These are phyloP conservation scores for Trypanosoma melophagium DNA, from an alignment of 208 protist species.

Conservation along the genomic window DNA sequence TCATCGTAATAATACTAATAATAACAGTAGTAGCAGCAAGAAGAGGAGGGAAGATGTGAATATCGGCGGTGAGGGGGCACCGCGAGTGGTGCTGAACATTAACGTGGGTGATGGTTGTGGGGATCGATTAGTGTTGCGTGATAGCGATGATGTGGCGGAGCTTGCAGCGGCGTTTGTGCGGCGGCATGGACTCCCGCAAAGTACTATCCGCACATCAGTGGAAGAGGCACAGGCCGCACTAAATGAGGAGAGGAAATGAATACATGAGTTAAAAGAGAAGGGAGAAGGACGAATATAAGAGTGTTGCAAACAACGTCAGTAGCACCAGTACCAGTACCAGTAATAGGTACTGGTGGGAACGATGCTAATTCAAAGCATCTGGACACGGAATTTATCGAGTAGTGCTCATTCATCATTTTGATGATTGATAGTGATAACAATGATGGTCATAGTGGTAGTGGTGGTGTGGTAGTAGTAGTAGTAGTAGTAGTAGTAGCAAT, in stretches of 20 bases:
- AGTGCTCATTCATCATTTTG: no score
- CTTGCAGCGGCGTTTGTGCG: conserved; percentile 12
- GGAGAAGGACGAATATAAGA: no score
- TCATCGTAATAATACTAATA: not conserved
- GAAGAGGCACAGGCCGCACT: not conserved
- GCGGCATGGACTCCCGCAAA: conserved; percentile 11
- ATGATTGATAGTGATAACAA: no score
- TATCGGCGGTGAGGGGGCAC: no score
- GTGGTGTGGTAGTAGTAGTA: no score
- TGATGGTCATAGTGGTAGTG: no score
- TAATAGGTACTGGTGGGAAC: not conserved
- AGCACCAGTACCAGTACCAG: not conserved
- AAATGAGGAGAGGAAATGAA: not conserved
- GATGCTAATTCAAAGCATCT: no score
- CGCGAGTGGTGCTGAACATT: conserved; percentile 8
- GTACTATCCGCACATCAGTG: not conserved
- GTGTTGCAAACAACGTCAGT: not conserved
- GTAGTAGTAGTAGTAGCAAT: no score
- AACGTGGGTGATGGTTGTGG: conserved; percentile 6
- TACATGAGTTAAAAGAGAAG: not conserved
- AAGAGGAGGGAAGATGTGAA: not conserved
- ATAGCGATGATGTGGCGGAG: conserved; percentile 10
- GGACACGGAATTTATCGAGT: no score
- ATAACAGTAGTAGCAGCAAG: not conserved
- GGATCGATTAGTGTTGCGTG: conserved; percentile 1